Conservation (phyloP, 305 asterid species). For the Fraxinus ornus region DNA sequence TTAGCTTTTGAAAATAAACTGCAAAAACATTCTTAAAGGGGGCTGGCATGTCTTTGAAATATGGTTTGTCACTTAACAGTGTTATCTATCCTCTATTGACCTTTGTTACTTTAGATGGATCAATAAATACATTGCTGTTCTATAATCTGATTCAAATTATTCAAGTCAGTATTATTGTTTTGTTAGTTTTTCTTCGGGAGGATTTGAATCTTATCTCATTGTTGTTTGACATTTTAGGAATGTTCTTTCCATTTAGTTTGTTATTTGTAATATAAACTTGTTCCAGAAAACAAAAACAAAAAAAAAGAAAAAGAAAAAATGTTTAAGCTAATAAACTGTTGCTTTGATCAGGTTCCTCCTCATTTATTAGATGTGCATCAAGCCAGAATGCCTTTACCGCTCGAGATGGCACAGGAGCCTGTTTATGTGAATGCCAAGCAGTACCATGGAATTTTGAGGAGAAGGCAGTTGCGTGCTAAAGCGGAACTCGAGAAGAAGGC, state of each 20-base stretch:
- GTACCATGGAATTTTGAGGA: slow-evolving; percentile 67
- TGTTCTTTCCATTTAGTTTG: neutral
- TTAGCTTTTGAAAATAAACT: neutral
- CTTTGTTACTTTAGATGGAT: neutral
- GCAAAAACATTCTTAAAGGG: neutral
- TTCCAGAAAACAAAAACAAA: neutral
- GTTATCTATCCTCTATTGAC: neutral
- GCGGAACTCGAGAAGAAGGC: slow-evolving; percentile 73
- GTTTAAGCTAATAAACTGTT: neutral
- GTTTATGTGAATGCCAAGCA: slow-evolving; percentile 80
- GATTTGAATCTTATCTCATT: neutral
- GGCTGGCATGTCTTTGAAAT: neutral
- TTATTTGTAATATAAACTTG: neutral
- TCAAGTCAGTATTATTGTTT: neutral
- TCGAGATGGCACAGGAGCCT: slow-evolving; percentile 72
- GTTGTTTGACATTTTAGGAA: neutral
- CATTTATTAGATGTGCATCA: slow-evolving; percentile 48
- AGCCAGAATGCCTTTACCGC: slow-evolving; percentile 67
- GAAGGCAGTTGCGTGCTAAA: slow-evolving; percentile 78
- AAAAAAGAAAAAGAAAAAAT: too few relatives aligned
- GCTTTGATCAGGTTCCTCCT: slow-evolving; percentile 47
- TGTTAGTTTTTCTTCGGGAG: neutral
- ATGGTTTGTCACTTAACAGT: neutral
- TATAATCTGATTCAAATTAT: neutral
- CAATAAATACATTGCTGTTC: neutral